Evolutionary conservation across 2,329 filamentous ascomycete genomes (phyloP), one percentile per base, ranked within the genome.

Genomic region (Trichoderma lentiforme): DNA sequence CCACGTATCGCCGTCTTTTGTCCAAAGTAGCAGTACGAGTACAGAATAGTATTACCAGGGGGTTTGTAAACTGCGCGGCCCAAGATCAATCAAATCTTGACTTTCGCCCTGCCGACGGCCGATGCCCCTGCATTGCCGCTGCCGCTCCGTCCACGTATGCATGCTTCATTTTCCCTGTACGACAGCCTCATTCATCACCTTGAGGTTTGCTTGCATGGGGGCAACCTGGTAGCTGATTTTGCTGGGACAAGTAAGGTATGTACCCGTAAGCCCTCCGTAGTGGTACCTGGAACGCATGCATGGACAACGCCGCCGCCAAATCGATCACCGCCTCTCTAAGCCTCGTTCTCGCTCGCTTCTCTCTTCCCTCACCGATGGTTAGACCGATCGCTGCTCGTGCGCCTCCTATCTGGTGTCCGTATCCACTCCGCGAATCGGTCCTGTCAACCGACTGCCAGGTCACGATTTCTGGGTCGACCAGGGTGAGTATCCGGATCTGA

Each of bases 351-450:
- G 18, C 56, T 24, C 24, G 28, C 39, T 39, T 47, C 39, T 21
- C 26, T 51, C 34, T 57, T 39, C 32, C 32, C 58, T 53, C 68
- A 70, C 68, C 61, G 68, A 70, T 70, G 57, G 60, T 26, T 21
- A 36, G 11, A 56, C 61, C 56, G 67, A 70, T 65, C 47, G 30
- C 56, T 58, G 43, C 47, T 53, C 47, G 66, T 47, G 26, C 34
- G 53, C 36, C 24, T 53, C 36, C 15, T 39, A 28, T 60, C 65
- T 21, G 65, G 24, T 43, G 36, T 4, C 24, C 34, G 32, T 69
- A 61, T 51, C 65, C 65, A 69, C 65, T 69, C 36, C 65, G 65
- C 65, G 53, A 69, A 69, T 69, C 56, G 65, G 60, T 57, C 56
- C 30, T 60, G 56, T 60, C 65, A 43, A 34, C 24, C 39, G 21